These are phyloP conservation scores for Coemansia sp. DNA, from an alignment of 192 early-diverging fungal species.

Conservation along the genomic window DNA sequence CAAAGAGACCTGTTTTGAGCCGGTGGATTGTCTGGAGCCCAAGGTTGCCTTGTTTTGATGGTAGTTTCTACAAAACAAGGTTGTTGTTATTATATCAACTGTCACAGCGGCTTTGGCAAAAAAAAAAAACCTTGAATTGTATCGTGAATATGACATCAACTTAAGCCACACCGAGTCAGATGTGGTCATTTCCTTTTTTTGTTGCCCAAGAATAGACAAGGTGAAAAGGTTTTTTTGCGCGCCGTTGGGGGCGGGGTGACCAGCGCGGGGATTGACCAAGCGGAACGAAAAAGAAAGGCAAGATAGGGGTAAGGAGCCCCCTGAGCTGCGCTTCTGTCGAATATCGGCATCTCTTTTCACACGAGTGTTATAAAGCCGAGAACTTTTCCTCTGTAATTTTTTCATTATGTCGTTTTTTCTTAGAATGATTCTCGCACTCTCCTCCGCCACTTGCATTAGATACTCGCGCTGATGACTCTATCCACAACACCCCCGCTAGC, in stretches of 20 bases:
- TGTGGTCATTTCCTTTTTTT: background rate
- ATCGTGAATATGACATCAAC: background rate
- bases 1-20: background rate
- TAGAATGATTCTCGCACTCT: background rate
- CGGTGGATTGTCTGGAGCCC: background rate
- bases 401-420: background rate
- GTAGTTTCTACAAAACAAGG: background rate
- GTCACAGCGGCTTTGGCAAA: background rate
- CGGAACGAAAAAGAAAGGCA: background rate
- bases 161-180: constrained; percentile 5
- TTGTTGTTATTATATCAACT: background rate
- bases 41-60: background rate
- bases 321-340: background rate
- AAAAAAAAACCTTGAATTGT: background rate
- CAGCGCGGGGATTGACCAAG: background rate
- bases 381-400: background rate
- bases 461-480: background rate
- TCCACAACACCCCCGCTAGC: background rate
- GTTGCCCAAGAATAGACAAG: background rate
- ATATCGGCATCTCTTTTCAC: background rate
- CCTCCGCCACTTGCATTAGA: background rate
- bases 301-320: constrained; percentile 5
- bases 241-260: background rate
- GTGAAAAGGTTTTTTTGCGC: background rate
- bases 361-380: background rate